Conservation (phyloP, 495 filamentous ascomycete species). For the Hypoxylon trugodes region DNA sequence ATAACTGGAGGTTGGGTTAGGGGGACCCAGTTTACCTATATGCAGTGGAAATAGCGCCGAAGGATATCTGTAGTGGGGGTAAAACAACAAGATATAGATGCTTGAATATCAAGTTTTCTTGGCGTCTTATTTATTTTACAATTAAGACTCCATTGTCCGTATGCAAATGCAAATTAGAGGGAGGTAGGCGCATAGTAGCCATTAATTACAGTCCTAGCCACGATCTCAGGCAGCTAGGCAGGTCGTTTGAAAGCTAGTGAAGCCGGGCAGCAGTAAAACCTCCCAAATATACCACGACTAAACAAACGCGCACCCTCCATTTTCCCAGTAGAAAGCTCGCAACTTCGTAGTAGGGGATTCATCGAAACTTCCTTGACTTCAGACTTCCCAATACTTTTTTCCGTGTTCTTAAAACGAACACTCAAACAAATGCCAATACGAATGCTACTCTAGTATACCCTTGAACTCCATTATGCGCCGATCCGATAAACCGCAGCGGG, state of each 20-base stretch:
- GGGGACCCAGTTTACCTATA: constrained; percentile 1
- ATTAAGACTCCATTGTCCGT: too few species aligned
- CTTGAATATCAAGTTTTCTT: too few species aligned
- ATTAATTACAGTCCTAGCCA: too few species aligned
- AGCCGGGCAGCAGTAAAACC: too few species aligned
- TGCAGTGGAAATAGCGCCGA: neutral
- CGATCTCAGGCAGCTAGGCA: too few species aligned
- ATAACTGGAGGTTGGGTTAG: neutral
- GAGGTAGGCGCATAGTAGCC: too few species aligned
- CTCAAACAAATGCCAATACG: constrained; percentile 7
- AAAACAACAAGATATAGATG: too few species aligned
- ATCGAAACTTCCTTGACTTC: constrained; percentile 10
- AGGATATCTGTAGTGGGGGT: neutral
- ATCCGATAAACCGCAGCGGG: neutral
- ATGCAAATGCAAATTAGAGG: too few species aligned
- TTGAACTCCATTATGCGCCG: neutral
- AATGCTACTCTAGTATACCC: constrained; percentile 35
- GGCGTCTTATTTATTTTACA: too few species aligned
- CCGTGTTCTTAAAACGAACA: neutral
- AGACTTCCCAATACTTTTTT: constrained; percentile 16
- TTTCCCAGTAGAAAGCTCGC: neutral
- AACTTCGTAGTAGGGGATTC: constrained; percentile 1
- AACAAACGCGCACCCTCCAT: constrained; percentile 3
- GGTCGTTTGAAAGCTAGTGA: too few species aligned
- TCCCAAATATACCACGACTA: too few species aligned